Evolutionary conservation across 305 asterid species (phyloP).

Genomic region (Fraxinus albicans): DNA sequence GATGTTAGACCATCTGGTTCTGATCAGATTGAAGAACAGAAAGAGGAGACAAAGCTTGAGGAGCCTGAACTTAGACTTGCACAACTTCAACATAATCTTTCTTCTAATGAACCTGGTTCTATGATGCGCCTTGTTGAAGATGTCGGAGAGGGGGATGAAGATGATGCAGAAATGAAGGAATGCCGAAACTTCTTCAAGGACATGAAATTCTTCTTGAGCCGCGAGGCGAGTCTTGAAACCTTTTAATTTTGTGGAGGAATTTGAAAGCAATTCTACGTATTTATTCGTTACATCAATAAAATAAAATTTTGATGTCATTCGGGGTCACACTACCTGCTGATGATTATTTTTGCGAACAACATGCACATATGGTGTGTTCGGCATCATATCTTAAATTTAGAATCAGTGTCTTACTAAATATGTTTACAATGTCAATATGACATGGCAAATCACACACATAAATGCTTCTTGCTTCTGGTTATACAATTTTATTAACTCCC

Average conservation of each 20-base stretch:
- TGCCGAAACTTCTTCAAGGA: constrained; percentile 61
- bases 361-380: background rate
- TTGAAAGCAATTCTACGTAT: background rate
- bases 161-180: constrained; percentile 36
- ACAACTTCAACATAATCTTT: background rate
- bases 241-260: background rate
- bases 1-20: constrained; percentile 39
- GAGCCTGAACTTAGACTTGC: background rate
- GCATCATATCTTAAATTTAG: background rate
- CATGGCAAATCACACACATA: background rate
- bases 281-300: background rate
- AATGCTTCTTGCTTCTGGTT: background rate
- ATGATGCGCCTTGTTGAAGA: background rate
- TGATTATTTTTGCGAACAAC: background rate
- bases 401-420: background rate
- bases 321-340: background rate
- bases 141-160: constrained; percentile 55
- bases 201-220: constrained; percentile 78
- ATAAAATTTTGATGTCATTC: background rate
- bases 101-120: constrained; percentile 51
- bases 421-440: background rate
- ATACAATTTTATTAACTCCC: background rate
- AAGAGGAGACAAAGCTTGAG: background rate
- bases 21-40: constrained; percentile 22
- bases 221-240: constrained; percentile 58